These are phyloP conservation scores for Coelastrella sp. DNA, from an alignment of 139 green algal species.

Conservation along the genomic window DNA sequence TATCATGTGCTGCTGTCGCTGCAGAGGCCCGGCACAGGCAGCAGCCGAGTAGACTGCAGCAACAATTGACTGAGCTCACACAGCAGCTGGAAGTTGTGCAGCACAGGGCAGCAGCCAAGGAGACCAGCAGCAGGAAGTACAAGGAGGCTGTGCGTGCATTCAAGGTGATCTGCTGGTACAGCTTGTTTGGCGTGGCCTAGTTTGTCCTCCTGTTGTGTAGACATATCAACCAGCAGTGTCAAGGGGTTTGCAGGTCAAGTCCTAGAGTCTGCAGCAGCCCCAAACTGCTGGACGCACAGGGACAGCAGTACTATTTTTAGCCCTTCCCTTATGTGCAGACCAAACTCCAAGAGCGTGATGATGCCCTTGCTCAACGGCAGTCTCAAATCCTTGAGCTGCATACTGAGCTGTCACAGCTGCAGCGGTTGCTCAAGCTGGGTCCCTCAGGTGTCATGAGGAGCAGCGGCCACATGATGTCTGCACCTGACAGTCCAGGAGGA, in stretches of 20 bases:
- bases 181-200: too few species aligned
- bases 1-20: neutral
- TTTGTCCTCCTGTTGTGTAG: too few species aligned
- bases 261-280: too few species aligned
- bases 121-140: conserved; percentile 67
- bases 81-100: conserved; percentile 54
- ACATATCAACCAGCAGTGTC: too few species aligned
- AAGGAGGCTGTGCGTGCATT: conserved; percentile 66
- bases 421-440: conserved; percentile 45
- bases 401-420: conserved; percentile 53
- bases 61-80: conserved; percentile 54
- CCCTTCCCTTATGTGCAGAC: neutral
- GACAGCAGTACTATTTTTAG: too few species aligned
- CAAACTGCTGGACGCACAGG: too few species aligned
- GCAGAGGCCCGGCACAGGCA: conserved; percentile 35
- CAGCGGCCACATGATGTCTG: neutral
- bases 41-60: conserved; percentile 24
- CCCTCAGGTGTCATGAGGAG: neutral
- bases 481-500: neutral
- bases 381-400: conserved; percentile 58
- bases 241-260: too few species aligned
- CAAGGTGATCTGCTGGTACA: conserved; percentile 63
- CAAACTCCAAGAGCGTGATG: conserved; percentile 51
- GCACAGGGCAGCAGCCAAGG: conserved; percentile 51
- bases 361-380: conserved; percentile 38